A percentile compares a stretch with the other conserved stretches of the same genome.
phyloP scores from a whole-genome alignment of 768 basidiomycete genomes.

The Roridomyces roridus region DNA sequence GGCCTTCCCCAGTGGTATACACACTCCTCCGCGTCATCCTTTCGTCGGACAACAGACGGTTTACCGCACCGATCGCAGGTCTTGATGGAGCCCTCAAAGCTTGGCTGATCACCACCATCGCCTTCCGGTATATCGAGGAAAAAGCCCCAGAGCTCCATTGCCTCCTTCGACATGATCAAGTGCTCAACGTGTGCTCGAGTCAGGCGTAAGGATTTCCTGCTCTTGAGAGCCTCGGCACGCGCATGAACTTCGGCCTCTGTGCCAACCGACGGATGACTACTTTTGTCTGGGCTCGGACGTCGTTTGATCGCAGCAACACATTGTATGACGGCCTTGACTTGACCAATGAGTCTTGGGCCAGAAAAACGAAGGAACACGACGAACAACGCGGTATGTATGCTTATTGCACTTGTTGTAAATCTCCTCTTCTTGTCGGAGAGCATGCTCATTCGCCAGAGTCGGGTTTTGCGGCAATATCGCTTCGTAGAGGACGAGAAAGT shows the following conservation, averaged over 20 bases:
- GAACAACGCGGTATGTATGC: conserved; percentile 83
- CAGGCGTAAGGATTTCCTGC: conserved; percentile 58
- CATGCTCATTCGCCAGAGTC: conserved; percentile 74
- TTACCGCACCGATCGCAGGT: conserved; percentile 84
- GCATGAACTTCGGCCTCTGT: conserved; percentile 68
- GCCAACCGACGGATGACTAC: conserved; percentile 76
- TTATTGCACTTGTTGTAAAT: conserved; percentile 78
- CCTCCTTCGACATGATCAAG: conserved; percentile 61
- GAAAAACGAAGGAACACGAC: conserved; percentile 25
- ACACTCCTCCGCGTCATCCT: conserved; percentile 67
- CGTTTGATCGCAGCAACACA: conserved; percentile 57
- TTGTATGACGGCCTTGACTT: conserved; percentile 58
- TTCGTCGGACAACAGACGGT: conserved; percentile 70
- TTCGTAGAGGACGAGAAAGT: conserved; percentile 74
- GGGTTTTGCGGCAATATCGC: conserved; percentile 59
- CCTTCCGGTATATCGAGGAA: conserved; percentile 70
- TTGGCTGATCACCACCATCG: conserved; percentile 67
- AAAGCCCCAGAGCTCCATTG: conserved; percentile 74
- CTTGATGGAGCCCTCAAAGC: conserved; percentile 61
- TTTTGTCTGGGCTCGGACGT: conserved; percentile 58
- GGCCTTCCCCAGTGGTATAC: conserved; percentile 84
- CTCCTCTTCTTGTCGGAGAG: conserved; percentile 82
- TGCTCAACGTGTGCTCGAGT: conserved; percentile 59
- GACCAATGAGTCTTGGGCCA: conserved; percentile 17
- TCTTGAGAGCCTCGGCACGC: conserved; percentile 60